Evolutionary conservation across 176 grass and related monocot species (phyloP).

Genomic region (Eragrostis nindensis): DNA sequence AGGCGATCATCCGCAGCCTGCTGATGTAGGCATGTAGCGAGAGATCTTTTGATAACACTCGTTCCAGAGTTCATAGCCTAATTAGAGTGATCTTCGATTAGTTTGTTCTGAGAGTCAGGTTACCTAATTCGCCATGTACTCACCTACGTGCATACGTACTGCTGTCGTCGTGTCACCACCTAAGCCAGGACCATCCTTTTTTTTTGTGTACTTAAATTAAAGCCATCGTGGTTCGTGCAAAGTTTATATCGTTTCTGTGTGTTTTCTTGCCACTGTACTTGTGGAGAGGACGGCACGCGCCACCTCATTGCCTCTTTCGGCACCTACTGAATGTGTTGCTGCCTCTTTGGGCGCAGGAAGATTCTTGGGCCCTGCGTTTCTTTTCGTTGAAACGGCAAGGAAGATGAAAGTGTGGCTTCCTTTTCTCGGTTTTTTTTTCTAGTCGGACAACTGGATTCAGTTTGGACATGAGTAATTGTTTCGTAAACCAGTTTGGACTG

Average conservation of each 20-base stretch:
- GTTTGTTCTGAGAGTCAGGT: constrained; percentile 35
- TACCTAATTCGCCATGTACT: constrained; percentile 41
- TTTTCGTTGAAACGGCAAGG: not conserved
- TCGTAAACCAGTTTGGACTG: not conserved
- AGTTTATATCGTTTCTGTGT: constrained; percentile 2
- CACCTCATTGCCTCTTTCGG: constrained; percentile 11
- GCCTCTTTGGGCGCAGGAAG: constrained; percentile 33
- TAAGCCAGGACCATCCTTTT: constrained; percentile 37
- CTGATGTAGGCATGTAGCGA: constrained; percentile 78
- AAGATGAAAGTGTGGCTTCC: constrained; percentile 11
- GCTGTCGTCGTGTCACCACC: not conserved
- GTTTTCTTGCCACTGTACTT: not conserved
- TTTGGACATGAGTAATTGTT: not conserved
- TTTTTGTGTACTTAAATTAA: constrained; percentile 55
- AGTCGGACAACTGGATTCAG: not conserved
- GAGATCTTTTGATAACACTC: not conserved
- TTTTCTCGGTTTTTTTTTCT: not conserved
- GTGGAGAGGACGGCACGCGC: not conserved
- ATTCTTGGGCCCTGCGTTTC: constrained; percentile 26
- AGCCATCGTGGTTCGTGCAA: not conserved
- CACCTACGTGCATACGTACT: constrained; percentile 18
- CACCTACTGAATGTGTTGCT: constrained; percentile 2
- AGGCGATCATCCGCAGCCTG: constrained; percentile 80
- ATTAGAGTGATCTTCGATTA: constrained; percentile 41
- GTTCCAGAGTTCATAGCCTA: constrained; percentile 37